Evolutionary conservation across 2,329 filamentous ascomycete genomes (phyloP).

Genomic region (Pezicula rhizophila): DNA sequence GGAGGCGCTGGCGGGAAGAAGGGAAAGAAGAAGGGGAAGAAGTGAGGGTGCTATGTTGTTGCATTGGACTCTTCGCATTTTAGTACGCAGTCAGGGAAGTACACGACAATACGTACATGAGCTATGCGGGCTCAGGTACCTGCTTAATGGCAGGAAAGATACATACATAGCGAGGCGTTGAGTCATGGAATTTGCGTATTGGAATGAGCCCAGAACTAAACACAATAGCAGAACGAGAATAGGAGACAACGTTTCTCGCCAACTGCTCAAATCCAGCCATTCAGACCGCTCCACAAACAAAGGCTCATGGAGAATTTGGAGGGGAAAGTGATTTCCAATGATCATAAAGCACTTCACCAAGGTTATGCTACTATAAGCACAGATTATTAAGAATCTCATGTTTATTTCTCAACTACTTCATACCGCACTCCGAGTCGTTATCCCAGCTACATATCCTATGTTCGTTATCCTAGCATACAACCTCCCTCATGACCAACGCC

Average conservation of each 20-base stretch:
- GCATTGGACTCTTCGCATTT: background rate
- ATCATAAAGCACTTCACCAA: too few relatives aligned
- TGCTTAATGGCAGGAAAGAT: background rate
- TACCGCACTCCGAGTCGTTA: background rate
- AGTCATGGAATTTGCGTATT: too few relatives aligned
- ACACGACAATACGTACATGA: conserved; percentile 1
- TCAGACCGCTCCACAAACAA: too few relatives aligned
- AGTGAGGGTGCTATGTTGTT: conserved; percentile 35
- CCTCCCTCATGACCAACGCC: conserved; percentile 7
- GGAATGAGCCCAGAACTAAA: too few relatives aligned
- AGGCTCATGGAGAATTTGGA: too few relatives aligned
- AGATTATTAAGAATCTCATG: too few relatives aligned
- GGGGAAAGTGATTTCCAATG: too few relatives aligned
- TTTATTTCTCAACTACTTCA: background rate
- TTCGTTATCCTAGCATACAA: conserved; percentile 5
- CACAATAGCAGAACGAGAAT: too few relatives aligned
- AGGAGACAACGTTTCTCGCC: too few relatives aligned
- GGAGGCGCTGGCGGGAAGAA: conserved; percentile 42
- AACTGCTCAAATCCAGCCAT: too few relatives aligned
- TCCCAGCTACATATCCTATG: conserved; percentile 3
- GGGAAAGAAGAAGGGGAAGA: conserved; percentile 69
- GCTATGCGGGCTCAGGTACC: background rate
- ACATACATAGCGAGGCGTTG: background rate
- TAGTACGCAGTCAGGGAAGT: background rate
- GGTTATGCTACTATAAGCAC: too few relatives aligned